phyloP scores from a whole-genome alignment of 768 basidiomycete genomes.

The Mycena leptocephala region DNA sequence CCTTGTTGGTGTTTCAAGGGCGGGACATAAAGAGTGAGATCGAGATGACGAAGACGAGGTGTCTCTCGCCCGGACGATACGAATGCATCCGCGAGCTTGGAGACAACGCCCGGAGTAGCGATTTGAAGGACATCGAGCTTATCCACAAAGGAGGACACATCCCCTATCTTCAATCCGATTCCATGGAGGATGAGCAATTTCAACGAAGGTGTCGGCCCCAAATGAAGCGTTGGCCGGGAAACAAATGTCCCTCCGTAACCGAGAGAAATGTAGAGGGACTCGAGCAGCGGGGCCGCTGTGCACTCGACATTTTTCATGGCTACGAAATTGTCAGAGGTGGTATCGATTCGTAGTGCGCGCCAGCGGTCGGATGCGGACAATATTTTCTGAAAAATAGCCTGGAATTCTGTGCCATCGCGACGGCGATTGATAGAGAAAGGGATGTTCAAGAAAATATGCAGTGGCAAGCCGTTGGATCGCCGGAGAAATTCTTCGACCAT shows the following conservation, averaged over 20 bases:
- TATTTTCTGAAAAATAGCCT: neutral
- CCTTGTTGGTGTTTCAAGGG: neutral
- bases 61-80: neutral
- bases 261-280: neutral
- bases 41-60: slow-evolving; percentile 6
- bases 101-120: neutral
- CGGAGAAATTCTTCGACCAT: neutral
- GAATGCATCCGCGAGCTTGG: neutral
- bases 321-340: neutral
- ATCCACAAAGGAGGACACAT: slow-evolving; percentile 1
- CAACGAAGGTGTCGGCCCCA: slow-evolving; percentile 2
- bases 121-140: neutral
- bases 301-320: neutral
- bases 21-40: neutral
- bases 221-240: neutral
- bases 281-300: slow-evolving; percentile 3
- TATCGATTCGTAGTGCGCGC: neutral
- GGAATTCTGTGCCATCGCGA: slow-evolving; percentile 3
- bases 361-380: neutral
- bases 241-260: slow-evolving; percentile 1
- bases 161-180: neutral
- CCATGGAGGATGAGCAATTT: slow-evolving; percentile 1
- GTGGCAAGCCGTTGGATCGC: slow-evolving; percentile 5
- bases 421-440: neutral
- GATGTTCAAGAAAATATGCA: neutral